phyloP scores from a whole-genome alignment of 106 monocot genomes.

The Platanthera zijinensis region DNA sequence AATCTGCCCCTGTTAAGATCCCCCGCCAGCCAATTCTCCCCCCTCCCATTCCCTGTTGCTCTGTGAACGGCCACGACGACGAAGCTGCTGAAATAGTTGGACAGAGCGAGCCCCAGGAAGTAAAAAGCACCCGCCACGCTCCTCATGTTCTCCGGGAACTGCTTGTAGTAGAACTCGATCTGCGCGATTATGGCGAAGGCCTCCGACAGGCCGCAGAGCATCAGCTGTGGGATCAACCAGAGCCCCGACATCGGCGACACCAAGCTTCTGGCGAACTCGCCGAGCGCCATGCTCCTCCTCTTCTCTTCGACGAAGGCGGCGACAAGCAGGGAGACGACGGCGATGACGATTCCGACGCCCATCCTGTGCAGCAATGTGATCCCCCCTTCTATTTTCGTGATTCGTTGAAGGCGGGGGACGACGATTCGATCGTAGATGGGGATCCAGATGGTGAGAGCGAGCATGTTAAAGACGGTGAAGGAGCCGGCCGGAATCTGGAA shows the following conservation, averaged over 20 bases:
- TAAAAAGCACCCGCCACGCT: slow-evolving; percentile 38
- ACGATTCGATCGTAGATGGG: slow-evolving; percentile 52
- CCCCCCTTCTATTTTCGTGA: slow-evolving; percentile 29
- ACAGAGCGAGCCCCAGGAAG: slow-evolving; percentile 14
- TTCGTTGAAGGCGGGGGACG: slow-evolving; percentile 24
- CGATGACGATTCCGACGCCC: slow-evolving; percentile 42
- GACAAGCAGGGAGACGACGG: slow-evolving; percentile 18
- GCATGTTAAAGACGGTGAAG: slow-evolving; percentile 43
- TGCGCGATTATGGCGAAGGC: slow-evolving; percentile 43
- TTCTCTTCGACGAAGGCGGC: slow-evolving; percentile 20
- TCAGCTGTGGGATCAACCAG: slow-evolving; percentile 40
- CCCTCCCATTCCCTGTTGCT: slow-evolving; percentile 13
- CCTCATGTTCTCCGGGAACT: slow-evolving; percentile 75
- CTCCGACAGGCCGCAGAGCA: slow-evolving; percentile 31
- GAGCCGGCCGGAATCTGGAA: slow-evolving; percentile 59
- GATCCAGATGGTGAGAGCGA: slow-evolving; percentile 51
- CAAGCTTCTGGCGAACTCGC: neutral
- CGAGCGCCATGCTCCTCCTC: slow-evolving; percentile 19
- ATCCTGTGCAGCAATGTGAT: slow-evolving; percentile 55
- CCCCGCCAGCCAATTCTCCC: slow-evolving; percentile 32
- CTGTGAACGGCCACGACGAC: slow-evolving; percentile 28
- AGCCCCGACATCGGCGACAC: slow-evolving; percentile 37
- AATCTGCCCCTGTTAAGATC: slow-evolving; percentile 48
- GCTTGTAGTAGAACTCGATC: slow-evolving; percentile 56
- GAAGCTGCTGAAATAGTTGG: slow-evolving; percentile 35